Percentiles rank a stretch among this genome's conserved stretches.
These are phyloP conservation scores for Pseudofabraea citricarpa DNA, from an alignment of 2,329 filamentous ascomycete species.

Conservation along the genomic window DNA sequence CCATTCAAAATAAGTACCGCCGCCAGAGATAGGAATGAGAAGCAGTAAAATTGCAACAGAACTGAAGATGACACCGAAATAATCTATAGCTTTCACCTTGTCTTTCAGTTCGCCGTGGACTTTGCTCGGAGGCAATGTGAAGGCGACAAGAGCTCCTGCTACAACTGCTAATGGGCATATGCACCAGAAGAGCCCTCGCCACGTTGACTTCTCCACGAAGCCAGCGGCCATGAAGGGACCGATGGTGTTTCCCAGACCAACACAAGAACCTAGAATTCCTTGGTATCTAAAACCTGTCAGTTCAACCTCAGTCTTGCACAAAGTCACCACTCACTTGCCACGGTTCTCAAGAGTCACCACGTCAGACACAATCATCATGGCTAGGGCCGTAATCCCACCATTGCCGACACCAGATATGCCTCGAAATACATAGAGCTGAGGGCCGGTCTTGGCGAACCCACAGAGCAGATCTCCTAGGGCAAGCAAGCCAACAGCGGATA, in stretches of 20 bases:
- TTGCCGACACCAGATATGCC: constrained; percentile 56
- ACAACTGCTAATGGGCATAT: constrained; percentile 45
- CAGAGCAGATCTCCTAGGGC: constrained; percentile 54
- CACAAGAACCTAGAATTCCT: constrained; percentile 35
- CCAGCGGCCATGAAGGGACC: constrained; percentile 40
- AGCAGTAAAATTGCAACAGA: constrained; percentile 53
- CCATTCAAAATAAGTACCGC: constrained; percentile 53
- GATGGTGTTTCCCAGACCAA: constrained; percentile 37
- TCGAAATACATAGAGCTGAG: constrained; percentile 57
- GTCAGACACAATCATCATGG: constrained; percentile 59
- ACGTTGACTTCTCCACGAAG: constrained; percentile 32
- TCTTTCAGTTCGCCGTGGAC: constrained; percentile 41
- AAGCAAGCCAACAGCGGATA: constrained; percentile 47
- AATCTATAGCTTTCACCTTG: constrained; percentile 53
- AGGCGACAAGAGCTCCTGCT: constrained; percentile 39
- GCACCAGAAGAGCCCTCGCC: constrained; percentile 42
- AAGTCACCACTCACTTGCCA: constrained; percentile 39
- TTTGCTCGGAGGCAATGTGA: constrained; percentile 47
- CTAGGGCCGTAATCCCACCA: constrained; percentile 53
- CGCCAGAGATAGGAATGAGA: constrained; percentile 59
- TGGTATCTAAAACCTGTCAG: no score
- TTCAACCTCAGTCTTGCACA: no score
- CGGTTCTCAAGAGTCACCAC: constrained; percentile 53
- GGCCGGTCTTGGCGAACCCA: constrained; percentile 47
- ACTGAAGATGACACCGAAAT: constrained; percentile 48